Evolutionary conservation across 805 yeast species (phyloP), one percentile per base, ranked within the genome.

Genomic region (Maudiozyma turicensis): DNA sequence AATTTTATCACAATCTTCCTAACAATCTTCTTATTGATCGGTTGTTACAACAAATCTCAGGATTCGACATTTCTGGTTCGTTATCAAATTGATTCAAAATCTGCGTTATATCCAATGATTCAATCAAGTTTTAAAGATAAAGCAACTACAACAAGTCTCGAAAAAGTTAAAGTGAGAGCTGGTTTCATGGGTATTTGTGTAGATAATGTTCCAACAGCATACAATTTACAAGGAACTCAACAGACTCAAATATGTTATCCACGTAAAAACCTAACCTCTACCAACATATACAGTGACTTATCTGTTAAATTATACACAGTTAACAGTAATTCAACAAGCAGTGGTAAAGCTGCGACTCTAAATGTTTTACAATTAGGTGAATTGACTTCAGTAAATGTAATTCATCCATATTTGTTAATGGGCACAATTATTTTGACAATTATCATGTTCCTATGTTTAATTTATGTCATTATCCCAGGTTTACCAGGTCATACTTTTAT

Each of bases 181-280:
- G 83, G 84, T 8, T 81, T 80, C 54, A 55, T 78, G 55, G 80
- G 82, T 1, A 63, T 80, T 29, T 83, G 89, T 59, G 63, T 80
- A 5, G 69, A 69, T 6, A 51, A 63, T 40, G 39, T 66, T 3
- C 70, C 70, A 31, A 40, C 46, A 7, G 42, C 43, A n/a, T 58
- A 59, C 41, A 52, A 54, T 32, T 31, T 44, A 29, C 52, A 55
- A 38, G 46, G 40, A 11, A 42, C 49, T 30, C 35, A 44, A 29
- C 38, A 52, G 14, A 44, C 58, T 8, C 46, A 60, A 1, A 46
- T 59, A 1, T 66, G 69, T 40, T 65, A 57, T 43, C 55, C 61
- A 20, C 54, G 64, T 35, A 61, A 60, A 47, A 51, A 56, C 37
- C 42, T 64, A 13, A 50, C 57, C 6, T 48, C 55, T 6, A 50